Percentiles rank a stretch among this genome's conserved stretches.
phyloP scores from a whole-genome alignment of 192 early-diverging fungal genomes.

The Entomortierella chlamydospora region DNA sequence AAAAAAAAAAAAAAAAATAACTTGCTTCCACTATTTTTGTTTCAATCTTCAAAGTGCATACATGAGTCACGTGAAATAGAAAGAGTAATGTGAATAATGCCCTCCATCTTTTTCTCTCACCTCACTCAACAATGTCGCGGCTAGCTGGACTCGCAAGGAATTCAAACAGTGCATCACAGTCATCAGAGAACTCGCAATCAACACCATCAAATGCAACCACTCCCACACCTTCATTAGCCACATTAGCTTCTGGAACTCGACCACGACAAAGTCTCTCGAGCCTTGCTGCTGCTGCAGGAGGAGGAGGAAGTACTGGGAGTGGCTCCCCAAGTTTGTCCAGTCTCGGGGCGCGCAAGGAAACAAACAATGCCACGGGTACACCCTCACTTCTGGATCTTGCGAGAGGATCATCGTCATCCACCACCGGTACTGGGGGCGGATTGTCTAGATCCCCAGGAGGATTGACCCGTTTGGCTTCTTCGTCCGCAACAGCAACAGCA shows the following conservation, averaged over 20 bases:
- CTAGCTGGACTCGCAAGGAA: conserved; percentile 11
- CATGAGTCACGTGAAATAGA: too few relatives aligned
- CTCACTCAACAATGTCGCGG: conserved; percentile 15
- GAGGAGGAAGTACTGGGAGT: neutral
- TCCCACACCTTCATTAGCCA: neutral
- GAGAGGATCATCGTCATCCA: neutral
- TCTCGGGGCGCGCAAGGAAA: neutral
- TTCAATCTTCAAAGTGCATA: too few relatives aligned
- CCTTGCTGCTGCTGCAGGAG: too few relatives aligned
- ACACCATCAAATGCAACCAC: neutral
- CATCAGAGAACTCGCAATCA: neutral
- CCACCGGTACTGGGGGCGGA: neutral
- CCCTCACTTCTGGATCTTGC: conserved; percentile 17
- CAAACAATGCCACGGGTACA: too few relatives aligned
- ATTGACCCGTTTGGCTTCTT: conserved; percentile 6
- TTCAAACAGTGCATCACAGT: neutral
- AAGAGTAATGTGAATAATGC: too few relatives aligned
- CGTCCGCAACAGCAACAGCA: neutral
- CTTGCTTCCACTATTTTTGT: too few relatives aligned
- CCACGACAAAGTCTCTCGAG: conserved; percentile 14
- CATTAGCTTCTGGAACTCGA: neutral
- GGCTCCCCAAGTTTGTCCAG: neutral
- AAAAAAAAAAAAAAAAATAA: too few relatives aligned
- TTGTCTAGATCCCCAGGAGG: conserved; percentile 5
- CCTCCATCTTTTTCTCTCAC: too few relatives aligned